phyloP scores from a whole-genome alignment of 768 basidiomycete genomes.

The Lyophyllum shimeji region DNA sequence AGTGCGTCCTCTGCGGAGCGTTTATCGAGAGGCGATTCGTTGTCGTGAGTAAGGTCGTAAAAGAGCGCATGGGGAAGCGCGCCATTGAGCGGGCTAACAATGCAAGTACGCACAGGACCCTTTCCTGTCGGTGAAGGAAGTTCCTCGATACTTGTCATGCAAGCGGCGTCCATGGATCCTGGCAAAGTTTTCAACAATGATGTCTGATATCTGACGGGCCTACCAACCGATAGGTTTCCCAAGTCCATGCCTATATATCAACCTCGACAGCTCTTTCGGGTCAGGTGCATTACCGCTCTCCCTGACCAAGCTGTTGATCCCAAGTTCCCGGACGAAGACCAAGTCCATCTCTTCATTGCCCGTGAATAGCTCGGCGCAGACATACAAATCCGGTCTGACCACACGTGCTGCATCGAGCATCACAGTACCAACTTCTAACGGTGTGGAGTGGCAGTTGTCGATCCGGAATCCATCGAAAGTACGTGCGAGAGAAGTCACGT shows the following conservation, averaged over 20 bases:
- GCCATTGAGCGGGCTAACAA: constrained; percentile 80
- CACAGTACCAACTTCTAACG: constrained; percentile 91
- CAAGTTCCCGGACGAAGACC: constrained; percentile 86
- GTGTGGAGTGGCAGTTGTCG: constrained; percentile 98
- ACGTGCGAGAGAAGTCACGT: constrained; percentile 77
- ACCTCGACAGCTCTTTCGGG: constrained; percentile 85
- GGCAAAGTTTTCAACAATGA: constrained; percentile 1
- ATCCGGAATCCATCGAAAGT: constrained; percentile 96
- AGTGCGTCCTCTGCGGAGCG: constrained; percentile 93
- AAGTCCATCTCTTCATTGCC: constrained; percentile 94
- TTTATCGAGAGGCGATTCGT: constrained; percentile 88
- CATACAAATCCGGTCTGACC: constrained; percentile 89
- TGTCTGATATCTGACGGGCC: not conserved
- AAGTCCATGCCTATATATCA: constrained; percentile 88
- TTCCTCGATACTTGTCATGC: constrained; percentile 73
- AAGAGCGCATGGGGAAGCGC: constrained; percentile 90
- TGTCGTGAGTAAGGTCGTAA: constrained; percentile 97
- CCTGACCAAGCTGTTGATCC: constrained; percentile 90
- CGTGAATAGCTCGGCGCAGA: constrained; percentile 96
- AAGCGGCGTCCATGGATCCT: constrained; percentile 94
- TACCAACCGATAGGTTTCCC: constrained; percentile 86
- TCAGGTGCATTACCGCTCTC: constrained; percentile 93
- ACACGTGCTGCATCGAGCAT: constrained; percentile 91
- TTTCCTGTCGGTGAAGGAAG: constrained; percentile 81
- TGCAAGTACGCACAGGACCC: constrained; percentile 71